Conservation (phyloP, 2,329 filamentous ascomycete species). For the Penicillium sp. region DNA sequence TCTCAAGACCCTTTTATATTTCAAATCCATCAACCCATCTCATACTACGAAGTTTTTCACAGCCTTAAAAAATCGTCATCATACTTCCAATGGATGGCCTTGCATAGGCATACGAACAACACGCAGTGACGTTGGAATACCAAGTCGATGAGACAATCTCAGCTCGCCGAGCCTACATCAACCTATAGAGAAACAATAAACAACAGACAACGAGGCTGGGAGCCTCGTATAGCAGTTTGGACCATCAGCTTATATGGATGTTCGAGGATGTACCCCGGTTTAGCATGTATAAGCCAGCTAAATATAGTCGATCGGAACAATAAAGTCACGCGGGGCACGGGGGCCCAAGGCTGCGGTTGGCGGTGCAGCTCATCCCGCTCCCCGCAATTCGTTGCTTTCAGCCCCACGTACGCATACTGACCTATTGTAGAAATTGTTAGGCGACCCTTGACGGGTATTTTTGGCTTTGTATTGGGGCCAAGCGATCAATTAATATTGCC, state of each 20-base stretch:
- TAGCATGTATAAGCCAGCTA: neutral
- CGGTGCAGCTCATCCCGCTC: neutral
- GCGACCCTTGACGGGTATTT: neutral
- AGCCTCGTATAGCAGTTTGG: neutral
- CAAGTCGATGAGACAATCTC: neutral
- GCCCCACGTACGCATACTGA: neutral
- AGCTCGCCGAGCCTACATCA: neutral
- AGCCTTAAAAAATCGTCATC: neutral
- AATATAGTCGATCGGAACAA: neutral
- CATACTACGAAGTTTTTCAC: neutral
- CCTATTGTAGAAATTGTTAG: constrained; percentile 1
- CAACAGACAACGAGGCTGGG: neutral
- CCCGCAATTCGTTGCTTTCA: constrained; percentile 3
- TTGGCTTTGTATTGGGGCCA: neutral
- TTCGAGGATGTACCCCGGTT: neutral
- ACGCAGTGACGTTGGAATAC: neutral
- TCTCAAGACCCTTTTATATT: neutral
- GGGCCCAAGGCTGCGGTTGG: constrained; percentile 1
- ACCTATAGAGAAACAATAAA: neutral
- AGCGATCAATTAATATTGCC: neutral
- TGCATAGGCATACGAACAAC: neutral
- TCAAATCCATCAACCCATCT: neutral
- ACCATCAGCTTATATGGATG: neutral
- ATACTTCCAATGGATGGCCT: neutral
- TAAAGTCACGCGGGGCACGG: neutral